Percentiles rank a stretch among this genome's conserved stretches.
These are phyloP conservation scores for Staphylotrichum tortipilum DNA, from an alignment of 495 filamentous ascomycete genomes.

Conservation along the genomic window DNA sequence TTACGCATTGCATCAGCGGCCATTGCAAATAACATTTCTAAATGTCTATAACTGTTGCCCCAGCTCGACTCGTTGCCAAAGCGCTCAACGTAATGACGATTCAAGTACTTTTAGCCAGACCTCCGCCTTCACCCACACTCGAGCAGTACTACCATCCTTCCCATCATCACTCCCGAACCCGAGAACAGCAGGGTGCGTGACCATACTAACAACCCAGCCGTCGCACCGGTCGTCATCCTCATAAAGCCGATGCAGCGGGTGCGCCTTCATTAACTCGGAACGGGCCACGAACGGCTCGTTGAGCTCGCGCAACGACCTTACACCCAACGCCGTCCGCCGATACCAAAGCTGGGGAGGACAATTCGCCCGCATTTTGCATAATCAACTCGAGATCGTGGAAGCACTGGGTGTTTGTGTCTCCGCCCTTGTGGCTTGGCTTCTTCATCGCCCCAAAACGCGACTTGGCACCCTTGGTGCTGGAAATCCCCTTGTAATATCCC, in stretches of 20 bases:
- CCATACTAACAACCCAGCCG: not conserved
- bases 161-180: not conserved
- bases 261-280: not conserved
- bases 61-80: too few relatives aligned
- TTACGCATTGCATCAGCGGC: too few relatives aligned
- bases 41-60: too few relatives aligned
- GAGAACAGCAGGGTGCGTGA: not conserved
- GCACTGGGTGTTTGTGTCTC: not conserved
- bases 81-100: too few relatives aligned
- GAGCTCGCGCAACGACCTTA: not conserved
- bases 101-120: not conserved
- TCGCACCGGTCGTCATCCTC: conserved; percentile 3
- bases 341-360: not conserved
- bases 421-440: not conserved
- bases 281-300: not conserved
- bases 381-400: not conserved
- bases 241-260: not conserved
- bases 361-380: not conserved
- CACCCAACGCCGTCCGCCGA: not conserved
- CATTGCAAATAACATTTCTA: too few relatives aligned
- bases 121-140: conserved; percentile 6
- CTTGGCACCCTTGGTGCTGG: too few relatives aligned
- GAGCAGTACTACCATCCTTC: not conserved
- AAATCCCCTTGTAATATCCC: too few relatives aligned
- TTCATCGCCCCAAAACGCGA: too few relatives aligned